Conservation (phyloP, 202 grass and related monocot species). For the Dendrocalamus latiflorus region DNA sequence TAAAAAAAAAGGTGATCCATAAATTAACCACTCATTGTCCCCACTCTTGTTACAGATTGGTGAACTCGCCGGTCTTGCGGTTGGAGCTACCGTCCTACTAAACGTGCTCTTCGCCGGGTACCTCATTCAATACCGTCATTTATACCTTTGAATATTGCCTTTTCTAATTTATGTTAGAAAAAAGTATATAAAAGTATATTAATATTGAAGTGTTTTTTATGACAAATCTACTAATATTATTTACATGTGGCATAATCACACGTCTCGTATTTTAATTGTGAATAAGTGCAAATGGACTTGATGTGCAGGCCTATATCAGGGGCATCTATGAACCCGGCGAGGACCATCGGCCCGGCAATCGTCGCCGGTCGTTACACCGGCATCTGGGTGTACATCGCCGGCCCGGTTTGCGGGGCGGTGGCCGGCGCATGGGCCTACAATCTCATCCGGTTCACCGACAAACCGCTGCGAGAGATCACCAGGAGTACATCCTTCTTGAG, state of each 20-base stretch:
- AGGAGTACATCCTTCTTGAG: slow-evolving; percentile 33
- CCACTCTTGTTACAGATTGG: no score
- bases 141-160: not conserved
- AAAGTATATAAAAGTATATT: not conserved
- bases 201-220: not conserved
- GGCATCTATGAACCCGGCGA: slow-evolving; percentile 62
- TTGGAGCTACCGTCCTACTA: no score
- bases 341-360: slow-evolving; percentile 45
- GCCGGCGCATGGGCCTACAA: slow-evolving; percentile 54
- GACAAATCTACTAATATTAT: not conserved
- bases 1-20: no score
- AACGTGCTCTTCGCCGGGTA: no score
- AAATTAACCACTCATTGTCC: no score
- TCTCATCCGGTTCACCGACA: slow-evolving; percentile 54
- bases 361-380: slow-evolving; percentile 31
- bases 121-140: no score
- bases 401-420: no score
- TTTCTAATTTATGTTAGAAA: not conserved
- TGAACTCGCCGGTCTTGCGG: no score
- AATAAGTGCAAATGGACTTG: not conserved
- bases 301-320: slow-evolving; percentile 49
- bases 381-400: slow-evolving; percentile 49
- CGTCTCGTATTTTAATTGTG: no score
- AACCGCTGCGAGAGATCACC: slow-evolving; percentile 36
- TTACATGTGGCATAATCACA: not conserved